Conservation (phyloP, 1,284 basidiomycete species). For the Mycosarcoma maydis region DNA sequence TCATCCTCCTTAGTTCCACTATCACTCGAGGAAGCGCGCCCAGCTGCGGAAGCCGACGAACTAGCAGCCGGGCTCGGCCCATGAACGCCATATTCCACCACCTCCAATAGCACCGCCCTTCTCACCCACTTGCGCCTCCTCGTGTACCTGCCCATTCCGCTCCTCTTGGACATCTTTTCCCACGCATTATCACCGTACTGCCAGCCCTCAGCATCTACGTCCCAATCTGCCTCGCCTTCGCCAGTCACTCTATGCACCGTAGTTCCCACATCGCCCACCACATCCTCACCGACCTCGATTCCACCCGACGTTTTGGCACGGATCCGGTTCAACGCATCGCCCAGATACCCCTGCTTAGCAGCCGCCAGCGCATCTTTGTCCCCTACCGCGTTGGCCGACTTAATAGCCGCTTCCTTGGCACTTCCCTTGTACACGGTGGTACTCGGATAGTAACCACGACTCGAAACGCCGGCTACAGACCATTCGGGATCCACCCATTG, state of each 20-base stretch:
- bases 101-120: constrained; percentile 66
- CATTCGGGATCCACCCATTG: constrained; percentile 69
- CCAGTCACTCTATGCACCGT: constrained; percentile 13
- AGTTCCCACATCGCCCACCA: constrained; percentile 26
- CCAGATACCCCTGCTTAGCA: constrained; percentile 44
- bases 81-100: constrained; percentile 54
- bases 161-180: constrained; percentile 80
- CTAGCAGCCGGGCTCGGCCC: constrained; percentile 16
- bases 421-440: constrained; percentile 29
- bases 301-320: constrained; percentile 17
- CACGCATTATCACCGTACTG: constrained; percentile 95
- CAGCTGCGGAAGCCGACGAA: neutral
- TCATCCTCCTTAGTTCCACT: neutral
- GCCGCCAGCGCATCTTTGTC: constrained; percentile 33
- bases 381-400: constrained; percentile 13
- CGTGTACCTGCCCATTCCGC: constrained; percentile 79
- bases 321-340: constrained; percentile 41
- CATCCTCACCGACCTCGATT: constrained; percentile 2
- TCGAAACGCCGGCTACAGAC: constrained; percentile 64
- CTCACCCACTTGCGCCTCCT: constrained; percentile 68
- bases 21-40: too few relatives aligned
- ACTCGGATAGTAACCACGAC: constrained; percentile 17
- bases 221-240: constrained; percentile 23
- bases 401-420: constrained; percentile 43
- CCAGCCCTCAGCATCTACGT: constrained; percentile 89